Evolutionary conservation across 805 yeast species (phyloP), one percentile per base, ranked within the genome.

Genomic region (Candida koratica): DNA sequence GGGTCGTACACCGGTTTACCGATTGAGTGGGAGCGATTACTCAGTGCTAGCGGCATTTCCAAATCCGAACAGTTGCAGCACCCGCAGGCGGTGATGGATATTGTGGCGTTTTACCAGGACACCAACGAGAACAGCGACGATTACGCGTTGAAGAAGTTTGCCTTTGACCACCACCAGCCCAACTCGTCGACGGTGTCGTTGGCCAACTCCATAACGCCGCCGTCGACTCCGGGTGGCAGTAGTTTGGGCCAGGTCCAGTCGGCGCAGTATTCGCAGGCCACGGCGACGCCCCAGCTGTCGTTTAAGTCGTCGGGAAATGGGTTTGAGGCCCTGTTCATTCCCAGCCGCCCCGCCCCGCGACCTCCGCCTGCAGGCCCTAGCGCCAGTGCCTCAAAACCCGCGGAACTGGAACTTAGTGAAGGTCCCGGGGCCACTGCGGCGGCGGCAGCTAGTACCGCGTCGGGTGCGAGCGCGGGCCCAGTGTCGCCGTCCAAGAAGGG

Each of bases 1-100:
- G 96, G 96, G 9, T 83, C 84, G 28, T 90, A 83, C 56, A 86
- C 93, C 1, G 97, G 97, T 2, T 66, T 93, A 28, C 98, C 98
- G 0, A 81, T 77, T 18, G 95, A 87, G 51, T 93, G 98, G 98
- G 87, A 87, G 44, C 74, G 77, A 43, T 67, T 89, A 23, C 69
- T 93, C 36, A 73, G 81, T 9, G 84, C 93, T 2, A 83, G 88
- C 50, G 96, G 96, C 36, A 88, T 93, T 41, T 78, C 96, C 5
- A 79, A 75, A 44, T 83, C 77, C 44, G 98, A 93, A 51, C 95
- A 87, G 61, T 81, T 81, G 53, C 84, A 82, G 43, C 86, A 93
- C 58, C 96, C 97, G 2, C 89, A 86, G 57, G 96, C 96, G 1
- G 95, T 93, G 4, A 83, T 83, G 71, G 95, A 87, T 51, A 88